phyloP scores from a whole-genome alignment of 2,329 filamentous ascomycete genomes.

The Pezicula radicicola region DNA sequence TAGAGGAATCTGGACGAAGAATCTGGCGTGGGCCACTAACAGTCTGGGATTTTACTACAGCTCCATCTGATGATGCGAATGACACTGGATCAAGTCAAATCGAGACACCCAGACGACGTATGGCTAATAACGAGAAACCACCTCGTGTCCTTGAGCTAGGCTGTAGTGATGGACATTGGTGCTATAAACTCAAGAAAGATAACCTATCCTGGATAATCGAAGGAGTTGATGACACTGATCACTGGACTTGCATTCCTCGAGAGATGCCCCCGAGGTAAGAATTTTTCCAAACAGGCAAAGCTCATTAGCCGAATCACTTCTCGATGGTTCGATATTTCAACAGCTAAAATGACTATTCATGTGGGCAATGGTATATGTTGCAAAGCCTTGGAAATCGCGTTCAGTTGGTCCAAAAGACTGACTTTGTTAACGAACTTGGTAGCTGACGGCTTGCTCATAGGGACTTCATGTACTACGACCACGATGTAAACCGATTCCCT shows the following conservation, averaged over 20 bases:
- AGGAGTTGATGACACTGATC: conserved; percentile 25
- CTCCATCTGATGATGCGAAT: conserved; percentile 1
- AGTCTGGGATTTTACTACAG: background rate
- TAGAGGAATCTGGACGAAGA: background rate
- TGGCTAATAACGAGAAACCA: conserved; percentile 12
- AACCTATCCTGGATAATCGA: conserved; percentile 26
- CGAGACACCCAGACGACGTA: background rate
- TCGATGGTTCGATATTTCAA: no score
- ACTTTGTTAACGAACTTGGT: background rate
- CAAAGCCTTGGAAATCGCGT: background rate
- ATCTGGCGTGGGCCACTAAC: background rate
- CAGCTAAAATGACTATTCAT: no score
- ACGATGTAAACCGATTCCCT: background rate
- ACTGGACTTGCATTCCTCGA: conserved; percentile 20
- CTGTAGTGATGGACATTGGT: conserved; percentile 26
- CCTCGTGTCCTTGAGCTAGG: conserved; percentile 26
- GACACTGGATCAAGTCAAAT: background rate
- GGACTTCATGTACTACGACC: conserved; percentile 18
- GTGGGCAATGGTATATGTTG: no score
- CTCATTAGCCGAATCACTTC: no score
- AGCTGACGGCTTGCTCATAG: conserved; percentile 3
- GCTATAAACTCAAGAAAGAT: conserved; percentile 21
- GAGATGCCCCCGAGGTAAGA: conserved; percentile 13
- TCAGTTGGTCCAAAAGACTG: background rate
- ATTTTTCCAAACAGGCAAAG: no score